A percentile compares a stretch with the other conserved stretches of the same genome.
Conservation (phyloP, 192 early-diverging fungal genomes). For the Linnemannia exigua region DNA sequence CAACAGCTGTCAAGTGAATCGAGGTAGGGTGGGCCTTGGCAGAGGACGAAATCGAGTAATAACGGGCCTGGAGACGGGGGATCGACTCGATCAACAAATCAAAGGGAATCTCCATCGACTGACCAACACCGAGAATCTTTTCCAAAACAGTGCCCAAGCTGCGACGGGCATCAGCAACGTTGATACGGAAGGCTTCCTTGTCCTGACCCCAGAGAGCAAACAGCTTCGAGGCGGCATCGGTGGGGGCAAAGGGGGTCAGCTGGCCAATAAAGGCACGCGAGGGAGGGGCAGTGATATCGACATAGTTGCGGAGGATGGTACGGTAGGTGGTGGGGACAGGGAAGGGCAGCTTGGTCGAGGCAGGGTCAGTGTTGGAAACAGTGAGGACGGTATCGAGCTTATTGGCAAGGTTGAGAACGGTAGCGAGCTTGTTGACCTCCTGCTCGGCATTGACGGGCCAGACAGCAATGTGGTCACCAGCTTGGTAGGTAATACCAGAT, state of each 20-base stretch:
- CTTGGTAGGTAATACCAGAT: conserved; percentile 86
- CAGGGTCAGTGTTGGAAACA: conserved; percentile 81
- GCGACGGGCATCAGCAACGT: conserved; percentile 73
- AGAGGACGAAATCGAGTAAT: conserved; percentile 98
- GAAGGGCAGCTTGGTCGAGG: conserved; percentile 87
- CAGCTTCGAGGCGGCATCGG: conserved; percentile 64
- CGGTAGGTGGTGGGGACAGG: conserved; percentile 89
- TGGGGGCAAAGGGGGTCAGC: conserved; percentile 72
- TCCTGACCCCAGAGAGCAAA: conserved; percentile 72
- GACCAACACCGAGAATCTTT: conserved; percentile 68
- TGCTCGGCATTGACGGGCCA: conserved; percentile 90
- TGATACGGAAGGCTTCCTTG: conserved; percentile 75
- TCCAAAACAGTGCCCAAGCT: conserved; percentile 84
- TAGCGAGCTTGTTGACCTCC: conserved; percentile 77
- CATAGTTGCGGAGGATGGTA: conserved; percentile 90
- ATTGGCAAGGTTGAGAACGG: conserved; percentile 71
- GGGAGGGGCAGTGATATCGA: conserved; percentile 87
- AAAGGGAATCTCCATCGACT: conserved; percentile 78
- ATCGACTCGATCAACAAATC: conserved; percentile 87
- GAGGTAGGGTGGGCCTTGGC: conserved; percentile 80
- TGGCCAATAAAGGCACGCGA: conserved; percentile 77
- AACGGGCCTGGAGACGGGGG: conserved; percentile 87
- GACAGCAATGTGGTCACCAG: conserved; percentile 96
- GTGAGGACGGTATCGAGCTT: conserved; percentile 78
- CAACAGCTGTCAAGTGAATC: conserved; percentile 90